phyloP scores from a whole-genome alignment of 306 rosid genomes.

The Cucumis melo region DNA sequence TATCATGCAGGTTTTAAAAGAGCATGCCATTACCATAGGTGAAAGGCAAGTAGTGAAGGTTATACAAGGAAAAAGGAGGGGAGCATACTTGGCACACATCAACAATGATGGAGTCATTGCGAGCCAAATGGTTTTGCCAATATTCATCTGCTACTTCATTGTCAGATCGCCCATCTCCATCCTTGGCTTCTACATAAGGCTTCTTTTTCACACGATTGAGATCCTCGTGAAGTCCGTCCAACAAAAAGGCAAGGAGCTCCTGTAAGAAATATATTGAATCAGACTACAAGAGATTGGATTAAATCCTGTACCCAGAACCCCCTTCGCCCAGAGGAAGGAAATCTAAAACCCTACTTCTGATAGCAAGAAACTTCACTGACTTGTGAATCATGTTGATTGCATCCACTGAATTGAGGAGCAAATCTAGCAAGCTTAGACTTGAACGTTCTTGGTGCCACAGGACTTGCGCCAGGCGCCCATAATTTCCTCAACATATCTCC shows the following conservation, averaged over 20 bases:
- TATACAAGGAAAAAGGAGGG: not conserved
- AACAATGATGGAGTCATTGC: slow-evolving; percentile 92
- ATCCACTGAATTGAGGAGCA: slow-evolving; percentile 98
- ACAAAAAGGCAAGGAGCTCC: slow-evolving; percentile 95
- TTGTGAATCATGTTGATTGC: slow-evolving; percentile 98
- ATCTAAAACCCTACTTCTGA: slow-evolving; percentile 10
- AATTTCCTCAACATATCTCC: slow-evolving; percentile 89
- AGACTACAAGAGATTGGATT: slow-evolving; percentile 7
- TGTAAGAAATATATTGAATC: slow-evolving; percentile 16
- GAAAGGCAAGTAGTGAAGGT: not conserved
- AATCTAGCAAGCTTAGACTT: slow-evolving; percentile 91
- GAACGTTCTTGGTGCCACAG: slow-evolving; percentile 74
- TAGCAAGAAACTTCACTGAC: slow-evolving; percentile 39
- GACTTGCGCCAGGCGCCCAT: slow-evolving; percentile 96
- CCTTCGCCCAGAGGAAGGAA: slow-evolving; percentile 15
- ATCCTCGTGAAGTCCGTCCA: slow-evolving; percentile 99
- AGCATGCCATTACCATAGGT: not conserved
- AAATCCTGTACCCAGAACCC: slow-evolving; percentile 9
- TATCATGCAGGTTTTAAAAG: not conserved
- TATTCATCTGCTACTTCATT: slow-evolving; percentile 88
- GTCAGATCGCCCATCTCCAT: slow-evolving; percentile 70
- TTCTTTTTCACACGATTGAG: slow-evolving; percentile 93
- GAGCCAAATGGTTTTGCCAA: slow-evolving; percentile 92
- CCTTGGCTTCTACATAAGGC: slow-evolving; percentile 90
- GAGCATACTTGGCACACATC: slow-evolving; percentile 84